phyloP scores from a whole-genome alignment of 495 filamentous ascomycete species.

The Xylaria scruposa region DNA sequence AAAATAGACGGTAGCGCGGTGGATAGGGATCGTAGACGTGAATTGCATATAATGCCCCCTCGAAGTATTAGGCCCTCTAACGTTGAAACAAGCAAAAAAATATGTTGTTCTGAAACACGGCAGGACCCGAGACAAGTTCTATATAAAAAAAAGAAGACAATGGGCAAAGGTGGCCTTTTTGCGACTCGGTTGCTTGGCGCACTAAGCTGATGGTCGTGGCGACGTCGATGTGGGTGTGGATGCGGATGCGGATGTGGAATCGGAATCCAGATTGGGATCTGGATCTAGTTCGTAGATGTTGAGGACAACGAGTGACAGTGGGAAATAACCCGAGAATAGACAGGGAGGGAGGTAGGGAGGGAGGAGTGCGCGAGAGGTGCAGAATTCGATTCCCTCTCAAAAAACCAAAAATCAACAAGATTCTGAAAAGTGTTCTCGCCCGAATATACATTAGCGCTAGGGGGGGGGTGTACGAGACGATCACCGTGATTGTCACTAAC shows the following conservation, averaged over 20 bases:
- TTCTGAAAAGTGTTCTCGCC: constrained; percentile 25
- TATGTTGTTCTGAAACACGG: background rate
- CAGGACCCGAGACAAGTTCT: background rate
- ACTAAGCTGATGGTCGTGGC: constrained; percentile 1
- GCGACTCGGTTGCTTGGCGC: constrained; percentile 9
- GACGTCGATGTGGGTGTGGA: constrained; percentile 6
- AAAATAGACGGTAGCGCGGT: constrained; percentile 14
- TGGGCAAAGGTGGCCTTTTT: constrained; percentile 20
- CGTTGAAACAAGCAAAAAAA: background rate
- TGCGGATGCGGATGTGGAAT: background rate
- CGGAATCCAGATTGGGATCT: background rate
- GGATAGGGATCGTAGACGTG: constrained; percentile 11
- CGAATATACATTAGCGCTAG: no score
- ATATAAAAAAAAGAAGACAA: background rate
- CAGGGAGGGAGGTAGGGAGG: background rate
- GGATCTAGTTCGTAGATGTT: background rate
- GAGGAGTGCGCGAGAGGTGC: background rate
- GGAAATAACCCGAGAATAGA: background rate
- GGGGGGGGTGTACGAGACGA: no score
- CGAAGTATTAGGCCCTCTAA: background rate
- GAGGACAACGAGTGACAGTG: constrained; percentile 11
- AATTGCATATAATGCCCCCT: background rate
- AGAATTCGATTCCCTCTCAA: background rate
- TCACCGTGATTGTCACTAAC: no score
- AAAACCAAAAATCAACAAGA: constrained; percentile 17